Percentiles rank a stretch among this genome's conserved stretches.
Conservation (phyloP, 495 filamentous ascomycete species). For the Sordaria brevicollis region DNA sequence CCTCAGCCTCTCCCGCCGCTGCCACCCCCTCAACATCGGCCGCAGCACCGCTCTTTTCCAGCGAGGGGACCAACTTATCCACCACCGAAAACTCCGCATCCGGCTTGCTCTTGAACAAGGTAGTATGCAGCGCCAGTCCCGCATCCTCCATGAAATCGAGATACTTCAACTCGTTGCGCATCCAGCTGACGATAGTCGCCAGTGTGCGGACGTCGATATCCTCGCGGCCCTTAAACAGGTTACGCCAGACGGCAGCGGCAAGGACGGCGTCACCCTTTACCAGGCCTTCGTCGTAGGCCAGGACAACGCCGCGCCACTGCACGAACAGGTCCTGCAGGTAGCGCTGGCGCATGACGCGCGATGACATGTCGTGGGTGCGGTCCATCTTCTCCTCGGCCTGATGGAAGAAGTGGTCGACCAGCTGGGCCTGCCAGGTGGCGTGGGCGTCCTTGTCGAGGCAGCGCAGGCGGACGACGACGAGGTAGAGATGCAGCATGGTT, state of each 20-base stretch:
- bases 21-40: neutral
- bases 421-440: conserved; percentile 30
- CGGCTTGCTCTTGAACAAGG: conserved; percentile 30
- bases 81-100: conserved; percentile 30
- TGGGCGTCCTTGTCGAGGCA: conserved; percentile 48
- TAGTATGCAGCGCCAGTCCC: conserved; percentile 22
- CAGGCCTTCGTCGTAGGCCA: conserved; percentile 81
- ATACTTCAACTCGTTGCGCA: conserved; percentile 54
- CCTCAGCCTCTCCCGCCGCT: neutral
- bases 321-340: conserved; percentile 88
- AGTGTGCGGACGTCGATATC: conserved; percentile 62
- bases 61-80: conserved; percentile 19
- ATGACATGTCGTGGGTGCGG: conserved; percentile 52
- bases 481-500: conserved; percentile 91
- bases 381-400: conserved; percentile 82
- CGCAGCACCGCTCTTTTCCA: conserved; percentile 7
- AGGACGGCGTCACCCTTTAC: conserved; percentile 75
- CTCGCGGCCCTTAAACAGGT: conserved; percentile 68
- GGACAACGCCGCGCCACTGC: conserved; percentile 78
- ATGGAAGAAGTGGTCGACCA: conserved; percentile 90
- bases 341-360: conserved; percentile 57
- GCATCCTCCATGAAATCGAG: conserved; percentile 56
- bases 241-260: conserved; percentile 85
- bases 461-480: conserved; percentile 78
- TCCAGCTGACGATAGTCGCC: conserved; percentile 67